These are phyloP conservation scores for Penicillium paneum DNA, from an alignment of 2,329 filamentous ascomycete species.

Conservation along the genomic window DNA sequence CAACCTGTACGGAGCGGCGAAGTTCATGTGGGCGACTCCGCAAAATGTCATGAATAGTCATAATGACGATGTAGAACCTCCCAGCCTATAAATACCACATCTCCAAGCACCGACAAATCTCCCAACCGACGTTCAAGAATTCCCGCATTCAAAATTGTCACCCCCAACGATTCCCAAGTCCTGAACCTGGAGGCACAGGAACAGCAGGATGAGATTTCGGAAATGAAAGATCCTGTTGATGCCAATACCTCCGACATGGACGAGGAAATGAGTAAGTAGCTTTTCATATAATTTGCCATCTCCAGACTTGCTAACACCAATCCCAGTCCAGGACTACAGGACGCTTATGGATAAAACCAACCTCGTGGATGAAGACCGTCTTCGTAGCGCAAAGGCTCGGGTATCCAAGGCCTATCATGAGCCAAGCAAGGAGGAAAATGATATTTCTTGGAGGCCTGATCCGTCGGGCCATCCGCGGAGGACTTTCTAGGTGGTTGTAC, in stretches of 20 bases:
- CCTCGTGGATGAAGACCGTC: conserved; percentile 13
- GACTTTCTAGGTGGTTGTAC: neutral
- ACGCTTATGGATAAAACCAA: conserved; percentile 17
- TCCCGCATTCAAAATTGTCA: neutral
- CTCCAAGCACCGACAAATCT: neutral
- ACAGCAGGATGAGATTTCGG: neutral
- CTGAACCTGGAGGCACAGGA: neutral
- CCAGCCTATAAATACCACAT: neutral
- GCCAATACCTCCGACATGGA: neutral
- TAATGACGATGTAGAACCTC: neutral
- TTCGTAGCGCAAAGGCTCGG: conserved; percentile 16
- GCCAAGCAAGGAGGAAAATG: conserved; percentile 14
- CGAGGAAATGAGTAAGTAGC: conserved; percentile 3
- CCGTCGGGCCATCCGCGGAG: conserved; percentile 3
- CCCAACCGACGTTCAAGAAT: neutral
- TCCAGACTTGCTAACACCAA: neutral
- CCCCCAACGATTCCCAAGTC: neutral
- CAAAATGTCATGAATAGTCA: conserved; percentile 8
- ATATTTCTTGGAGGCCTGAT: conserved; percentile 7
- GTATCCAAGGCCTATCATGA: conserved; percentile 15
- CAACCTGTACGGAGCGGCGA: neutral
- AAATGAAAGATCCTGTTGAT: neutral
- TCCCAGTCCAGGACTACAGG: conserved; percentile 16
- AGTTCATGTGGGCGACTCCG: neutral
- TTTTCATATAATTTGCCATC: neutral